Conservation (phyloP, 768 basidiomycete species). For the Naganishia vaughanmartiniae region DNA sequence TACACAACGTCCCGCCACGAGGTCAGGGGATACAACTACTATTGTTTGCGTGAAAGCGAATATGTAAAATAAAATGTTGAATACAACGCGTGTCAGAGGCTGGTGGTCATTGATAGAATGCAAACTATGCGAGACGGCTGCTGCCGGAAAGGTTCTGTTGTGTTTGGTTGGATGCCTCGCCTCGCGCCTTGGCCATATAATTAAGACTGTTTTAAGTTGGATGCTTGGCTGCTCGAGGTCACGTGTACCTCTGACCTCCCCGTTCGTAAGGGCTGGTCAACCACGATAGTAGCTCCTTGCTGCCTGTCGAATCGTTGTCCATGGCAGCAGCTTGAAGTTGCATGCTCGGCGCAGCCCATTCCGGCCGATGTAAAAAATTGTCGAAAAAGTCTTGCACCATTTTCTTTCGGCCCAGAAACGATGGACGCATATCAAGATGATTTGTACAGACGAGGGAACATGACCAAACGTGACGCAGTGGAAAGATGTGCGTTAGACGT, state of each 20-base stretch:
- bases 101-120: neutral
- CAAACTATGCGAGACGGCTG: neutral
- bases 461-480: neutral
- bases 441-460: neutral
- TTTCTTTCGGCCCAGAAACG: neutral
- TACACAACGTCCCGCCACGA: neutral
- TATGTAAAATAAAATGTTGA: neutral
- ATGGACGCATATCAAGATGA: neutral
- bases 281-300: conserved; percentile 7
- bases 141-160: too few relatives aligned
- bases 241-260: neutral
- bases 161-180: neutral
- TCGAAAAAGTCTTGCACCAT: conserved; percentile 15
- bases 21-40: neutral
- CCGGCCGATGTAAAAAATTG: conserved; percentile 15
- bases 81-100: neutral
- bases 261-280: conserved; percentile 14
- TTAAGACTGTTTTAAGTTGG: too few relatives aligned
- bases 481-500: neutral
- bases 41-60: neutral
- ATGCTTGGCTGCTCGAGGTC: neutral
- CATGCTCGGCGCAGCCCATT: conserved; percentile 15
- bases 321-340: neutral
- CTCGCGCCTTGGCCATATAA: neutral
- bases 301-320: neutral